Percentiles rank a stretch among this genome's conserved stretches.
Evolutionary conservation across 352 stramenopile species (phyloP).

Genomic region (Globisporangium paddicum): DNA sequence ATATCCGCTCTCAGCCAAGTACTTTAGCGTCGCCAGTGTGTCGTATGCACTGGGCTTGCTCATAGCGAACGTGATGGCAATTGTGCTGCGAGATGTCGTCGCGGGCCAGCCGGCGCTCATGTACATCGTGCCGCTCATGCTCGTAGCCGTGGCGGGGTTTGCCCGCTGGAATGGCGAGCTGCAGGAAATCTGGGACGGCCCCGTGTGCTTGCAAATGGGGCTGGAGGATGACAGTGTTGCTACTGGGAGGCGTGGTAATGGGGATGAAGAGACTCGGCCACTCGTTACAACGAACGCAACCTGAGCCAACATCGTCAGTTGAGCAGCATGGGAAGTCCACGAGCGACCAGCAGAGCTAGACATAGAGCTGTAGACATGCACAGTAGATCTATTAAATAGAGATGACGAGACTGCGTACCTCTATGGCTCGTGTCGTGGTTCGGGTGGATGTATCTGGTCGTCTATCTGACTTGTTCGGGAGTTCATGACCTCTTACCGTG

Average conservation of each 20-base stretch:
- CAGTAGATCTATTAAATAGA: slow-evolving; percentile 4
- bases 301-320: neutral
- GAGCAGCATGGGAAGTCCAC: neutral
- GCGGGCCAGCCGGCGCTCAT: slow-evolving; percentile 92
- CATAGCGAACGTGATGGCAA: slow-evolving; percentile 90
- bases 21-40: slow-evolving; percentile 63
- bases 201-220: slow-evolving; percentile 29
- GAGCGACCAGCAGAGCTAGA: neutral
- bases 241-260: neutral
- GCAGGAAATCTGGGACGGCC: slow-evolving; percentile 72
- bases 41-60: slow-evolving; percentile 90
- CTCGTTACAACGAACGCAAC: slow-evolving; percentile 1
- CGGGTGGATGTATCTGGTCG: neutral
- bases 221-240: neutral
- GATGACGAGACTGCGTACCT: neutral
- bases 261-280: slow-evolving; percentile 5
- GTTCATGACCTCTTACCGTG: neutral
- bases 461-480: neutral
- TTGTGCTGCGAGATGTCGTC: slow-evolving; percentile 86
- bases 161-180: slow-evolving; percentile 53
- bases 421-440: too few relatives aligned
- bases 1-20: slow-evolving; percentile 46
- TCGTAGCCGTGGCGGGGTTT: slow-evolving; percentile 58
- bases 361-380: neutral
- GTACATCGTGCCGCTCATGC: slow-evolving; percentile 92